Evolutionary conservation across 1,284 basidiomycete species (phyloP).

Genomic region (Boletus semigastroideus): DNA sequence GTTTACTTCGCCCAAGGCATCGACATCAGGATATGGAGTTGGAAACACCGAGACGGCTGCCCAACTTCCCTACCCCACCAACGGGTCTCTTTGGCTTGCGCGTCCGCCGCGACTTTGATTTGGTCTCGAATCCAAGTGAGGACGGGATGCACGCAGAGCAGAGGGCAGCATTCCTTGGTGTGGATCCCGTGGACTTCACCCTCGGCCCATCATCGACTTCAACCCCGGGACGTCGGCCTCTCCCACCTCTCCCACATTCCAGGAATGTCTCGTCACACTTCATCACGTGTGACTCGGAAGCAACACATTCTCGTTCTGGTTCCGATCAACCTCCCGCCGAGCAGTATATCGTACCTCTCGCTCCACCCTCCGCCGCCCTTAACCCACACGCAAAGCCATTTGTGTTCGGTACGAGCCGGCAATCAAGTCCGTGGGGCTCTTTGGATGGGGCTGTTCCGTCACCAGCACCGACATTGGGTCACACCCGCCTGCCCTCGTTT

Average conservation of each 20-base stretch:
- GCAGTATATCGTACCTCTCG: slow-evolving; percentile 6
- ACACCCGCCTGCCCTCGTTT: slow-evolving; percentile 59
- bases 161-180: slow-evolving; percentile 45
- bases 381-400: slow-evolving; percentile 82
- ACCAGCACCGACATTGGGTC: slow-evolving; percentile 41
- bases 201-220: slow-evolving; percentile 38
- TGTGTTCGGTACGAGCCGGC: slow-evolving; percentile 54
- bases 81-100: slow-evolving; percentile 42
- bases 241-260: slow-evolving; percentile 65
- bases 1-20: slow-evolving; percentile 50
- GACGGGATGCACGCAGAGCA: slow-evolving; percentile 48
- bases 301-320: slow-evolving; percentile 59
- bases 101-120: slow-evolving; percentile 53
- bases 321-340: slow-evolving; percentile 36
- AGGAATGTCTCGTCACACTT: slow-evolving; percentile 60
- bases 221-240: slow-evolving; percentile 42
- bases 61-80: slow-evolving; percentile 76
- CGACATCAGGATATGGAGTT: slow-evolving; percentile 15
- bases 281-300: slow-evolving; percentile 58
- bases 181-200: slow-evolving; percentile 36
- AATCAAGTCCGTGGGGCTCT: slow-evolving; percentile 36
- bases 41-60: slow-evolving; percentile 63
- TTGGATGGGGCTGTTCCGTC: slow-evolving; percentile 33
- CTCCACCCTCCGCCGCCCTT: slow-evolving; percentile 41
- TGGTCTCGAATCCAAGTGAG: slow-evolving; percentile 81